These are phyloP conservation scores for Abrus precatorius DNA, from an alignment of 306 rosid species.

Conservation along the genomic window DNA sequence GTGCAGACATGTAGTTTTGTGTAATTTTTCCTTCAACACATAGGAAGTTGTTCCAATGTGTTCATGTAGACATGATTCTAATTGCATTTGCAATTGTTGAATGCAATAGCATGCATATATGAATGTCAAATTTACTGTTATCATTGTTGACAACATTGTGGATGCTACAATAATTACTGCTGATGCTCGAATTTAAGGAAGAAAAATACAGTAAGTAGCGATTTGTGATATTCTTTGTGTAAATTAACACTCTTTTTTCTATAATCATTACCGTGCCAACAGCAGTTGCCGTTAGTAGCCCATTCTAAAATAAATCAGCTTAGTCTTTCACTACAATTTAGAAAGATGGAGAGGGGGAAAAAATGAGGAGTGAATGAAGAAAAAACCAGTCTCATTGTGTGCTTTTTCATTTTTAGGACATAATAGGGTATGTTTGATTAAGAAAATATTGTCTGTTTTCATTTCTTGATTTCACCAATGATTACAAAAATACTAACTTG, in stretches of 20 bases:
- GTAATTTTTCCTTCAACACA: constrained; percentile 7
- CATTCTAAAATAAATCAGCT: constrained; percentile 25
- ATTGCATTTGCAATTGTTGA: constrained; percentile 38
- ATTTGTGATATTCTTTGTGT: constrained; percentile 19
- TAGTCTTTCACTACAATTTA: constrained; percentile 39
- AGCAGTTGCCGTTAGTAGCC: constrained; percentile 35
- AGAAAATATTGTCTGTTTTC: not conserved
- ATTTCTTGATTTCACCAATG: not conserved
- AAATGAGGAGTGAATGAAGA: constrained; percentile 9
- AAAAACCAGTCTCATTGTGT: constrained; percentile 12
- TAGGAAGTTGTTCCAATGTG: constrained; percentile 27
- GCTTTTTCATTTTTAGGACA: constrained; percentile 24
- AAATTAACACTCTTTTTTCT: constrained; percentile 22
- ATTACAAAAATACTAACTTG: not conserved
- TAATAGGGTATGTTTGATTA: not conserved
- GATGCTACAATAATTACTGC: constrained; percentile 25
- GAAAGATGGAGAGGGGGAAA: constrained; percentile 8
- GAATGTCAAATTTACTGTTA: constrained; percentile 32
- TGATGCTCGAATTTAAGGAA: constrained; percentile 24
- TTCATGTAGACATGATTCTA: constrained; percentile 27
- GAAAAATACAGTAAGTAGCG: not conserved
- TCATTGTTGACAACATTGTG: constrained; percentile 25
- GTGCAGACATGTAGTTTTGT: constrained; percentile 35
- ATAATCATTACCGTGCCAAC: constrained; percentile 9
- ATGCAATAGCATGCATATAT: constrained; percentile 30